Evolutionary conservation across 1,284 basidiomycete genomes (phyloP), one percentile per base, ranked within the genome.

Genomic region (Pseudozyma thailandica): DNA sequence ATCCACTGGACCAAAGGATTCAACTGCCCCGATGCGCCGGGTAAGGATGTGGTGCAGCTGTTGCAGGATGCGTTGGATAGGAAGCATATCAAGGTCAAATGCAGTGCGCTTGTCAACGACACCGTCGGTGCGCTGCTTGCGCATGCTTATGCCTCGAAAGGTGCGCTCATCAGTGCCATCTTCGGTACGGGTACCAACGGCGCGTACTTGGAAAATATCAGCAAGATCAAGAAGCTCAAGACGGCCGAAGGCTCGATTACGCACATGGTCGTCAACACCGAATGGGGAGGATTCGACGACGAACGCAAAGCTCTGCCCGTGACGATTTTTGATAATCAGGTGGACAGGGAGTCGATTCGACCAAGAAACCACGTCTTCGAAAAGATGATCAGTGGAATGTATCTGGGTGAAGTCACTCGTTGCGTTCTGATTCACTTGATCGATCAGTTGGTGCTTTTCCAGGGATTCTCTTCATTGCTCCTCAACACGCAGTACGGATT

Each of bases 371-470:
- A 98, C 84, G 91, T 91, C 2, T 98, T 94, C 80, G 96, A 98
- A 84, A 98, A 98, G 86, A 93, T 97, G 86, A 92, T 98, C 73
- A 96, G 93, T 3, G 96, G 96, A 62, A 98, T 98, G 94, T 98
- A 98, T 84, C 89, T 98, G 37, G 95, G 95, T 59, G 95, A 98
- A 85, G 89, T 98, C 72, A 88, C 90, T 20, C 90, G 95, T 47
- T 91, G 92, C 78, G 86, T 96, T 66, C 86, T 98, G 45, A 86
- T 95, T 27, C 88, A 92, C 61, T 86, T 98, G 64, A 87, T 98
- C 77, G 95, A 98, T 82, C 88, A 83, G 44, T 83, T 84, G 23
- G 68, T 86, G 18, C 86, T 98, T 27, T 97, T 98, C 84, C 84
- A 86, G 57, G 95, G 96, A 4, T 89, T 88, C 75, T 90, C 90